Base-by-base conservation (phyloP, 768 basidiomycete species). In the Lanmaoa rubissima region DNA sequence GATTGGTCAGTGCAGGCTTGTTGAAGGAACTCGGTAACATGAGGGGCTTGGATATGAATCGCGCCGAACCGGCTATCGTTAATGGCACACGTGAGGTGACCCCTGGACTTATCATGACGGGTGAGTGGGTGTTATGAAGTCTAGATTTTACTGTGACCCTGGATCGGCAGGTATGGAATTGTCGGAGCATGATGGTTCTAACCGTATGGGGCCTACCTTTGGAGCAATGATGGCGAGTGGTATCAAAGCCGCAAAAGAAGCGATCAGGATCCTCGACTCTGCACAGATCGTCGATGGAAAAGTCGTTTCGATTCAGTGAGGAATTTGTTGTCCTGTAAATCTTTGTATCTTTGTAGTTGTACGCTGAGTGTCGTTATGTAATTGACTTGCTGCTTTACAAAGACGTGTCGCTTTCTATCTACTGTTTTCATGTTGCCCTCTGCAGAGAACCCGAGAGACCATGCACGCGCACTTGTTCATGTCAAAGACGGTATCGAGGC, bases 151-250 rank as follows among this genome's bases (percentile, higher is more conserved):
- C 19, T 16, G 11, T 55, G 35, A 58, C 35, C 32, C 28, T 32
- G 21, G 40, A 16, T 39, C n/a, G 24, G 32, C 43, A 85, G 88
- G 89, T 16, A 92, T 90, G 89, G 89, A 92, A 71, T 76, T 92
- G 49, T 86, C 86, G 9, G 88, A 90, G 69, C 86, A 90, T 66
- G 88, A 90, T 68, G 89, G 89, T 14, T 82, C 82, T 26, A 87
- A 88, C 75, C 79, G 89, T 28, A 87, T 88, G 85, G 84, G 83
- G 6, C 88, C 88, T 6, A 89, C 88, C 4, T 91, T 90, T 61
- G 89, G 87, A 24, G 87, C 85, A 0, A 91, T 91, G 88, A 85
- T 90, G 73, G 85, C 77, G 8, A 87, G 85, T 67, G 88, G 89
- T 6, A 80, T 87, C 69, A 87, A 85, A 66, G 87, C 86, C 21